phyloP scores from a whole-genome alignment of 2,329 filamentous ascomycete species.

The Aphanocladium album region DNA sequence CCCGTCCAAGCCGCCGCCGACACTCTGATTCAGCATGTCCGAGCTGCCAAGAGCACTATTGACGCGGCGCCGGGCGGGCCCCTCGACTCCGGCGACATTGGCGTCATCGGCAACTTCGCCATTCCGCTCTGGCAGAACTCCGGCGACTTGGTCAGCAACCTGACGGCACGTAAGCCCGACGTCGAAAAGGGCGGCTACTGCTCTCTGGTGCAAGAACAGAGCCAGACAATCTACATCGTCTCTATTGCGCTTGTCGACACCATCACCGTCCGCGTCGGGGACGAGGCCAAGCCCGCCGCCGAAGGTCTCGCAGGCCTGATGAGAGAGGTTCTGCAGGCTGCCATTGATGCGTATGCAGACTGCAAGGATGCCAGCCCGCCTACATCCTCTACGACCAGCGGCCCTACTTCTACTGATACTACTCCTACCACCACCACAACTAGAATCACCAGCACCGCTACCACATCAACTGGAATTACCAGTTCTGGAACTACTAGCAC shows the following conservation, averaged over 20 bases:
- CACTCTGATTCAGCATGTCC: not conserved
- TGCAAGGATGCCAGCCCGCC: slow-evolving; percentile 5
- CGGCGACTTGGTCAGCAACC: not conserved
- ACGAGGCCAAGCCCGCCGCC: not conserved
- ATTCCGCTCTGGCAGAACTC: not conserved
- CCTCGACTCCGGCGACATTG: not conserved
- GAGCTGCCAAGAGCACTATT: not conserved
- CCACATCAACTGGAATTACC: not conserved
- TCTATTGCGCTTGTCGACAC: not conserved
- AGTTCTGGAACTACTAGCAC: not conserved
- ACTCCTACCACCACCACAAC: not conserved
- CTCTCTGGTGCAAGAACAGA: not conserved
- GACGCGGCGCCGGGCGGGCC: not conserved
- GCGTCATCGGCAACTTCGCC: not conserved
- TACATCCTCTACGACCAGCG: not conserved
- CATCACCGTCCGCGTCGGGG: not conserved
- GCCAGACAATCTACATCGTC: not conserved
- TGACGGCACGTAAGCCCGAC: not conserved
- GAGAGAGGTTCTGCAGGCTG: not conserved
- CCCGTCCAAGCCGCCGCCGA: not conserved
- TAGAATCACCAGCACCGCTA: not conserved
- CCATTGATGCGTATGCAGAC: not conserved
- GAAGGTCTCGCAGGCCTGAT: not conserved
- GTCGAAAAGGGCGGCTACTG: not conserved
- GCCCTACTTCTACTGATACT: not conserved